Conservation (phyloP, 176 grass and related monocot genomes). For the Lolium perenne region DNA sequence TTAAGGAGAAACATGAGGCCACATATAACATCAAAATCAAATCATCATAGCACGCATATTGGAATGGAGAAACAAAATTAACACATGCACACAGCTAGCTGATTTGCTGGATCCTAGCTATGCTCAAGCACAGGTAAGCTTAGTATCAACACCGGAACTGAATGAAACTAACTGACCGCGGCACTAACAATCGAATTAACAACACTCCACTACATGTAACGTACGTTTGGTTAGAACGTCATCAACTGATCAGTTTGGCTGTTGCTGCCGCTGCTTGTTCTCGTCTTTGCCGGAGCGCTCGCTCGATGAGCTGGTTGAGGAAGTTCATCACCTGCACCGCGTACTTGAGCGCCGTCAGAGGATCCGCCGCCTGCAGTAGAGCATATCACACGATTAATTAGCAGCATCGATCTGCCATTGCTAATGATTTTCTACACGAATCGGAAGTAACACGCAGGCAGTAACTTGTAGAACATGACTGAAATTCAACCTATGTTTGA, state of each 20-base stretch:
- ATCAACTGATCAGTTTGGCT: not conserved
- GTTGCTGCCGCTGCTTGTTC: not conserved
- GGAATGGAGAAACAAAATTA: not conserved
- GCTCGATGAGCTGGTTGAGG: slow-evolving; percentile 82
- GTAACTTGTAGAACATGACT: no score
- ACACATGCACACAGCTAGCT: not conserved
- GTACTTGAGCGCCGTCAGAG: slow-evolving; percentile 81
- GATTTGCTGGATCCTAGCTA: slow-evolving; percentile 43
- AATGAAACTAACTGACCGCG: not conserved
- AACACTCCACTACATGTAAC: not conserved
- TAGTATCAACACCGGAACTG: not conserved
- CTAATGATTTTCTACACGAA: no score
- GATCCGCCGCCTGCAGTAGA: slow-evolving; percentile 57
- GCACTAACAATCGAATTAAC: no score
- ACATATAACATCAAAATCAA: not conserved
- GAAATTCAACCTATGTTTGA: not conserved
- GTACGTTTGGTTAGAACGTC: not conserved
- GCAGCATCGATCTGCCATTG: not conserved
- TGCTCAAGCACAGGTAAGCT: slow-evolving; percentile 23
- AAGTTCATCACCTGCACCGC: slow-evolving; percentile 94
- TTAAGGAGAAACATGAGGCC: not conserved
- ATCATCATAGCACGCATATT: not conserved
- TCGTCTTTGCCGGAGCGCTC: slow-evolving; percentile 38
- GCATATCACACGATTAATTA: not conserved
- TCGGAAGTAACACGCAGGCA: not conserved